phyloP scores from a whole-genome alignment of 2,329 filamentous ascomycete genomes.

The Hypomyces rosellus region DNA sequence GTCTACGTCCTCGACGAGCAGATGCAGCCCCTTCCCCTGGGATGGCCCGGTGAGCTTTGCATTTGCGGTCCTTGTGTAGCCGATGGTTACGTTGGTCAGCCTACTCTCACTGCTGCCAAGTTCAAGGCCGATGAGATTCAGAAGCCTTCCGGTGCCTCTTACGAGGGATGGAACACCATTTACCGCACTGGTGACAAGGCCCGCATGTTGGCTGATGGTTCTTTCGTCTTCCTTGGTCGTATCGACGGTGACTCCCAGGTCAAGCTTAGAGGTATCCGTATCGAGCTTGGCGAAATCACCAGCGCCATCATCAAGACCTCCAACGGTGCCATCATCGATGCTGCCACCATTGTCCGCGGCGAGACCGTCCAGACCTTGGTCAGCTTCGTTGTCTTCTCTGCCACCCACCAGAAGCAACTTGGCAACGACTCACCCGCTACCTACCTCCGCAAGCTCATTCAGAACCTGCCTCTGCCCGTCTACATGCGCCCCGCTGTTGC shows the following conservation, averaged over 20 bases:
- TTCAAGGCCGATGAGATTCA: constrained; percentile 25
- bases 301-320: constrained; percentile 15
- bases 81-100: neutral
- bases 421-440: neutral
- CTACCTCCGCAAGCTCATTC: constrained; percentile 11
- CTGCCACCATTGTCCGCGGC: constrained; percentile 14
- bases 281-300: constrained; percentile 38
- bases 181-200: constrained; percentile 30
- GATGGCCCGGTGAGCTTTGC: neutral
- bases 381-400: neutral
- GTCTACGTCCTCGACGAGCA: neutral
- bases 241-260: constrained; percentile 34
- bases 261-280: constrained; percentile 36
- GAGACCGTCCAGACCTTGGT: neutral
- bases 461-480: constrained; percentile 20
- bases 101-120: neutral
- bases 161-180: constrained; percentile 24
- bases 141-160: constrained; percentile 22
- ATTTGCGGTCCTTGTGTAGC: neutral
- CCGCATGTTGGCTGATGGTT: constrained; percentile 22
- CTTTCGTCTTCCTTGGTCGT: constrained; percentile 27
- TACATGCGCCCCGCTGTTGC: constrained; percentile 28
- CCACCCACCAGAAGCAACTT: neutral
- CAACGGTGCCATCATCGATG: constrained; percentile 12
- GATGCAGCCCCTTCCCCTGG: neutral